These are phyloP conservation scores for Fusarium keratoplasticum DNA, from an alignment of 2,329 filamentous ascomycete species.

Conservation along the genomic window DNA sequence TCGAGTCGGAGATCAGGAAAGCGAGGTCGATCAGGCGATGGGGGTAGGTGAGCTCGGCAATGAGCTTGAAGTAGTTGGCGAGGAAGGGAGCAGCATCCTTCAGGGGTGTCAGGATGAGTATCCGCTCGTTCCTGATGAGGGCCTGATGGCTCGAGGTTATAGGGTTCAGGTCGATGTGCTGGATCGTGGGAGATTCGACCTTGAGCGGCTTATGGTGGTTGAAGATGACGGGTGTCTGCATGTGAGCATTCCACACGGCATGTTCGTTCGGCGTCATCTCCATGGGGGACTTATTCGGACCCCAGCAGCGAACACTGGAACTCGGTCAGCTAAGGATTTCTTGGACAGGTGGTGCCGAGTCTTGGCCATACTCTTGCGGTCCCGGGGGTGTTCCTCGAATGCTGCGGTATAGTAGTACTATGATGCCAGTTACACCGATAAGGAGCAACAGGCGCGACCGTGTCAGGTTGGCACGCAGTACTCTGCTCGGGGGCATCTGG, in stretches of 20 bases:
- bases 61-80: slow-evolving; percentile 91
- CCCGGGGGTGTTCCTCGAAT: slow-evolving; percentile 83
- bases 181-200: slow-evolving; percentile 83
- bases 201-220: slow-evolving; percentile 92
- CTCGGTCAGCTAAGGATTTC: slow-evolving; percentile 42
- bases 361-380: slow-evolving; percentile 82
- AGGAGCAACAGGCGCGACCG: slow-evolving; percentile 82
- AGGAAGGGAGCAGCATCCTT: slow-evolving; percentile 88
- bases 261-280: slow-evolving; percentile 94
- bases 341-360: not conserved
- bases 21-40: slow-evolving; percentile 95
- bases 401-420: slow-evolving; percentile 89
- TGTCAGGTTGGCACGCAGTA: slow-evolving; percentile 76
- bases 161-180: slow-evolving; percentile 84
- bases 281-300: slow-evolving; percentile 94
- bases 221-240: slow-evolving; percentile 93
- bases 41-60: slow-evolving; percentile 90
- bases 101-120: slow-evolving; percentile 92
- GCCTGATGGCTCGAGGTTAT: slow-evolving; percentile 86
- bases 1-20: slow-evolving; percentile 93
- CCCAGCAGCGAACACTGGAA: slow-evolving; percentile 94
- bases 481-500: slow-evolving; percentile 80
- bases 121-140: slow-evolving; percentile 81
- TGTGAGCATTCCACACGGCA: slow-evolving; percentile 86
- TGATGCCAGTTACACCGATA: slow-evolving; percentile 74